Evolutionary conservation across 129 eudicot genomes (phyloP).

Genomic region (carrot (Daucus carota)): DH1_v3.0 NC_030384.2:23414001-23414500

Average conservation of each 20-base stretch:
- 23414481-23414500: constrained; percentile 39
- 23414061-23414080: too few relatives aligned
- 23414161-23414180: too few relatives aligned
- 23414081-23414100: neutral
- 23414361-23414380: neutral
- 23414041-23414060: neutral
- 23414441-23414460: constrained; percentile 16
- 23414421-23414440: neutral
- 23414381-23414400: neutral
- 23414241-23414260: constrained; percentile 69
- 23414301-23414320: constrained; percentile 35
- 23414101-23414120: too few relatives aligned
- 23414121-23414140: too few relatives aligned
- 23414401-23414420: neutral
- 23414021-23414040: constrained; percentile 80
- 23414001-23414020: constrained; percentile 75
- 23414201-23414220: constrained; percentile 22
- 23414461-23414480: constrained; percentile 8
- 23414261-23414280: constrained; percentile 86
- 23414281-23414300: constrained; percentile 81
- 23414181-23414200: neutral
- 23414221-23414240: constrained; percentile 78
- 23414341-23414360: too few relatives aligned
- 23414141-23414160: neutral
- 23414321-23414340: constrained; percentile 7